Percentiles rank a stretch among this genome's conserved stretches.
Conservation (phyloP, 768 basidiomycete species). For the Tylopilus rubrobrunneus region DNA sequence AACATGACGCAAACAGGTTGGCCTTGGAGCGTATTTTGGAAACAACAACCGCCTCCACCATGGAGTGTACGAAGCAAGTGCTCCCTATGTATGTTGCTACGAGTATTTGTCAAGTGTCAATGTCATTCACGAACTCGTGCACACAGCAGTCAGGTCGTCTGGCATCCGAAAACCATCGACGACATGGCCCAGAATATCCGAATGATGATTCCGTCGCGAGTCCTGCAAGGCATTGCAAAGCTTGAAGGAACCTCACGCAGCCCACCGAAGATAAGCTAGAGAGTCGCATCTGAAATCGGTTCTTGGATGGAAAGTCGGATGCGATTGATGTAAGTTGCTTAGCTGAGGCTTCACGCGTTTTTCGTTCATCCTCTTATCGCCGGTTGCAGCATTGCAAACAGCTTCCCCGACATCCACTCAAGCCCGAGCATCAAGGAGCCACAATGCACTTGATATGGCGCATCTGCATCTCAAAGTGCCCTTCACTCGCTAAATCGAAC, state of each 20-base stretch:
- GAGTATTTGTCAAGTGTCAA: too few species aligned
- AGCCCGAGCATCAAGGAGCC: slow-evolving; percentile 6
- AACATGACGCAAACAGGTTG: too few species aligned
- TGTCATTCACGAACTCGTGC: too few species aligned
- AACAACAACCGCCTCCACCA: too few species aligned
- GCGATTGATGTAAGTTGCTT: slow-evolving; percentile 40
- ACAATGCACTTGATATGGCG: slow-evolving; percentile 7
- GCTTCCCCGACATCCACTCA: slow-evolving; percentile 55
- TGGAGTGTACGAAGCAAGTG: too few species aligned
- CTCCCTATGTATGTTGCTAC: too few species aligned
- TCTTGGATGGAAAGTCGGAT: slow-evolving; percentile 84
- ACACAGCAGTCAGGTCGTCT: too few species aligned
- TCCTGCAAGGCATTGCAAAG: slow-evolving; percentile 72
- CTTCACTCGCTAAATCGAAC: not conserved
- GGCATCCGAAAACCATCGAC: too few species aligned
- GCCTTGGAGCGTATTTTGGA: too few species aligned
- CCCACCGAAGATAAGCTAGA: slow-evolving; percentile 78
- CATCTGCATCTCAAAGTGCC: not conserved
- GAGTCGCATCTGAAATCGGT: slow-evolving; percentile 88
- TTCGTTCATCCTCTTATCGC: slow-evolving; percentile 42
- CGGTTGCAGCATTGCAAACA: slow-evolving; percentile 56
- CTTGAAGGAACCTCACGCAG: slow-evolving; percentile 70
- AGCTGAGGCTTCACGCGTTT: slow-evolving; percentile 37
- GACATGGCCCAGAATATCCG: too few species aligned
- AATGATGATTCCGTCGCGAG: slow-evolving; percentile 68